Evolutionary conservation across 2,329 filamentous ascomycete species (phyloP).

Genomic region (Dactylonectria macrodidyma): DNA sequence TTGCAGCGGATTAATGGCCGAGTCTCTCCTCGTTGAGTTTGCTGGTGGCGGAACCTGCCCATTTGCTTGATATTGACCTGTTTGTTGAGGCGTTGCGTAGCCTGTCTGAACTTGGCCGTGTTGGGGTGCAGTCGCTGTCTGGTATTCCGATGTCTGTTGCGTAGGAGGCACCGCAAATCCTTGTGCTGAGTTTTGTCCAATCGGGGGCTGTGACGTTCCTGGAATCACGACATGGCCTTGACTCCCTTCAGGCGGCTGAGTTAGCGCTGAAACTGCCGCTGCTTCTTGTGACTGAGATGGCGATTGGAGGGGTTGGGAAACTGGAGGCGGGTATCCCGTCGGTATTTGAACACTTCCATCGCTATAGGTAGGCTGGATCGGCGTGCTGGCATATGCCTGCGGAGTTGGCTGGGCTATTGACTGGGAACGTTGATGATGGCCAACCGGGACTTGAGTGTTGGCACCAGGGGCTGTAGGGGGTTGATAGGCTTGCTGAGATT

Average conservation of each 20-base stretch:
- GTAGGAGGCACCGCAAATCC: background rate
- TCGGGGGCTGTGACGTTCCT: background rate
- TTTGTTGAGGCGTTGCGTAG: constrained; percentile 6
- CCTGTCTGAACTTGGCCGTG: constrained; percentile 10
- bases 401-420: background rate
- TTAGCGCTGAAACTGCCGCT: background rate
- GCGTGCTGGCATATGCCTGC: background rate
- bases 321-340: constrained; percentile 10
- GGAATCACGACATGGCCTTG: background rate
- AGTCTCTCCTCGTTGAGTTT: constrained; percentile 22
- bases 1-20: constrained; percentile 4
- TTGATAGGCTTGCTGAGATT: no score
- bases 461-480: background rate
- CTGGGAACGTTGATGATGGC: background rate
- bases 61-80: background rate
- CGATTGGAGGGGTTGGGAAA: background rate
- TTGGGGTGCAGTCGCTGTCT: background rate
- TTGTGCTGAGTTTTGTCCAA: background rate
- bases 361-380: background rate
- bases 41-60: background rate
- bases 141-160: background rate
- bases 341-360: background rate
- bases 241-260: background rate
- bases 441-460: background rate
- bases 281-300: background rate